Conservation (phyloP, 2,329 filamentous ascomycete species). For the Scedosporium minutisporum region DNA sequence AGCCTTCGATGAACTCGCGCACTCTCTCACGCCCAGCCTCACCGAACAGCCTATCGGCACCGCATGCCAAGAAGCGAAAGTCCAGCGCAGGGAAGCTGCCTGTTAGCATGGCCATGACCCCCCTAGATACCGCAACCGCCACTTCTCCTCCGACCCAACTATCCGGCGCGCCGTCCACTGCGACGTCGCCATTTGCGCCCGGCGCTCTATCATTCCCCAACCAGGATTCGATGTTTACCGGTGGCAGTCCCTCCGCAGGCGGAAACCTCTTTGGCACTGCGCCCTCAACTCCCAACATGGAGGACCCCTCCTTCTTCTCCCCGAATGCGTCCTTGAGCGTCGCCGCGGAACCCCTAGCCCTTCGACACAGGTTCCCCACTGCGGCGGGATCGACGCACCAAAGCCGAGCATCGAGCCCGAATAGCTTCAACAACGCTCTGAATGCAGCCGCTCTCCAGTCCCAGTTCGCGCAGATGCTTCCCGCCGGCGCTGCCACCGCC, state of each 20-base stretch:
- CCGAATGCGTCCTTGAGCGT: conserved; percentile 48
- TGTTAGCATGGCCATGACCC: conserved; percentile 70
- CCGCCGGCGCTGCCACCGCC: conserved; percentile 31
- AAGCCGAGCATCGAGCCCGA: conserved; percentile 71
- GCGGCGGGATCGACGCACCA: conserved; percentile 58
- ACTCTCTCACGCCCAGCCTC: conserved; percentile 64
- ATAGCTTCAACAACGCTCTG: conserved; percentile 30
- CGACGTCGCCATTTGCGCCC: conserved; percentile 46
- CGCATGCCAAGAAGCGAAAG: conserved; percentile 72
- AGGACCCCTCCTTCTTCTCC: conserved; percentile 49
- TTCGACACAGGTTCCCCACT: conserved; percentile 24
- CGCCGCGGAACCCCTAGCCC: not conserved
- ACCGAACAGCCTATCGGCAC: conserved; percentile 53
- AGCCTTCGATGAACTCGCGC: not conserved
- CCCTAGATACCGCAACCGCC: conserved; percentile 50
- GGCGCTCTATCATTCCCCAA: conserved; percentile 33
- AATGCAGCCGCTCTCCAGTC: conserved; percentile 7
- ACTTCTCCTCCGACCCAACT: conserved; percentile 27
- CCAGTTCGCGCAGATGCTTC: conserved; percentile 31
- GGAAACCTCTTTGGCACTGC: conserved; percentile 41
- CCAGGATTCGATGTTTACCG: conserved; percentile 34
- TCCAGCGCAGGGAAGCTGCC: conserved; percentile 65
- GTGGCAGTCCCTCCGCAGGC: conserved; percentile 23
- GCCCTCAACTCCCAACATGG: conserved; percentile 57
- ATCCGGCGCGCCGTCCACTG: conserved; percentile 17